Base-by-base conservation (phyloP, 108 stramenopile species). In the Conticribra guillardii region DNA sequence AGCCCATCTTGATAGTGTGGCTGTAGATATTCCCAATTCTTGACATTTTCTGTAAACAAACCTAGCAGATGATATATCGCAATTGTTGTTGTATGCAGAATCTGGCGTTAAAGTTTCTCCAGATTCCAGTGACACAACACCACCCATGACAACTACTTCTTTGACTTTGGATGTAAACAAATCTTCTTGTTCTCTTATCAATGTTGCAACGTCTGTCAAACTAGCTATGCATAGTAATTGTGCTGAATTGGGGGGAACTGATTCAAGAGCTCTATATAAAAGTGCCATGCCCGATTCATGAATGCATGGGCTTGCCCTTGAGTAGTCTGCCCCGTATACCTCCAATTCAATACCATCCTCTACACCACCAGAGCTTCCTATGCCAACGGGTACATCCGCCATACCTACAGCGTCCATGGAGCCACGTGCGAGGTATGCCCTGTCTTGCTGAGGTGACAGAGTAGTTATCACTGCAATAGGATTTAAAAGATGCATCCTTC, bases 61-160 rank as follows among this genome's bases (percentile, higher is more conserved):
- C 23, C 68, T 55, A 27, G 79, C 73, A 21, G 79, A 56, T 56
- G 55, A 49, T 11, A 75, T 50, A 53, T 80, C 79, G 32, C 74
- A 75, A 67, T 69, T 69, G 54, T 80, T 80, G 68, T 80, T 80
- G 54, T 80, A 75, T 14, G 74, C 73, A 47, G 79, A 75, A 54
- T 80, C 79, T 16, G 74, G 74, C 8, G 59, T 57, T 58, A 76
- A 76, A 17, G n/a, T 57, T 41, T 76, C 66, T 28, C 66, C 75
- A 27, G 54, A 63, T 28, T 76, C 68, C 18, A 45, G 48, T 18
- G 67, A 76, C 49, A 64, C 60, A 27, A 80, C 74, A 27, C 78
- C 78, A 18, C 74, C 79, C 79, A 75, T 75, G 19, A 80, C 22
- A 69, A 80, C 69, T 3, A 80, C 64, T 44, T 80, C 79, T 47